Conservation (phyloP, 2,329 filamentous ascomycete species). For the Botrytis elliptica region DNA sequence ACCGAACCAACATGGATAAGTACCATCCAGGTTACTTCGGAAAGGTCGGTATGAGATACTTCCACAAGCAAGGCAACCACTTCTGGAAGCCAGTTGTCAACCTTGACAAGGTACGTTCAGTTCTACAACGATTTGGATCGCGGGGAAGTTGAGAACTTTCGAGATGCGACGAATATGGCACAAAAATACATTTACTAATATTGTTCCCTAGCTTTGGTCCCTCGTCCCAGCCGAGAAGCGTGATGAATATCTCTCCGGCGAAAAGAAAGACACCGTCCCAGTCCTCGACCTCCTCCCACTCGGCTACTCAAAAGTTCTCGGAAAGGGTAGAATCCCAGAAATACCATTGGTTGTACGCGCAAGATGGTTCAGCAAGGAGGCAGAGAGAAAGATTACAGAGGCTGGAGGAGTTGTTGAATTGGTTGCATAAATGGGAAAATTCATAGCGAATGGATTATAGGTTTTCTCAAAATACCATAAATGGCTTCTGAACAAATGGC, state of each 20-base stretch:
- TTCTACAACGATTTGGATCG: slow-evolving; percentile 6
- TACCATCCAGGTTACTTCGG: slow-evolving; percentile 99
- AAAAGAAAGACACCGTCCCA: slow-evolving; percentile 86
- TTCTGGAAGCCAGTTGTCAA: slow-evolving; percentile 99
- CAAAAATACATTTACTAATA: slow-evolving; percentile 14
- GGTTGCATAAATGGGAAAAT: slow-evolving; percentile 66
- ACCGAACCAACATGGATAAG: slow-evolving; percentile 88
- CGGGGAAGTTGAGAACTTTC: background rate
- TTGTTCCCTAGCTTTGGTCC: slow-evolving; percentile 72
- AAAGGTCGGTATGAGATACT: slow-evolving; percentile 93
- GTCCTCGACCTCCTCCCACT: slow-evolving; percentile 96
- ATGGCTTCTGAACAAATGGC: slow-evolving; percentile 22
- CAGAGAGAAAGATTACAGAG: slow-evolving; percentile 98
- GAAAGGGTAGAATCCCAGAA: slow-evolving; percentile 93
- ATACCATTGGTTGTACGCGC: slow-evolving; percentile 93
- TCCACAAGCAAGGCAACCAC: slow-evolving; percentile 94
- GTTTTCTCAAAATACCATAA: slow-evolving; percentile 21
- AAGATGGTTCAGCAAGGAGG: slow-evolving; percentile 91
- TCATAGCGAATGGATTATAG: slow-evolving; percentile 26
- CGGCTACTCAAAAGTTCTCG: slow-evolving; percentile 98
- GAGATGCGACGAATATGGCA: background rate
- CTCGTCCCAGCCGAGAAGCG: slow-evolving; percentile 91
- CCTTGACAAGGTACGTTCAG: slow-evolving; percentile 80
- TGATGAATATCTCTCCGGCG: slow-evolving; percentile 80
- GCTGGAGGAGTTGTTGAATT: slow-evolving; percentile 95